These are phyloP conservation scores for Aspergillus haitiensis DNA, from an alignment of 495 filamentous ascomycete genomes.

Conservation along the genomic window DNA sequence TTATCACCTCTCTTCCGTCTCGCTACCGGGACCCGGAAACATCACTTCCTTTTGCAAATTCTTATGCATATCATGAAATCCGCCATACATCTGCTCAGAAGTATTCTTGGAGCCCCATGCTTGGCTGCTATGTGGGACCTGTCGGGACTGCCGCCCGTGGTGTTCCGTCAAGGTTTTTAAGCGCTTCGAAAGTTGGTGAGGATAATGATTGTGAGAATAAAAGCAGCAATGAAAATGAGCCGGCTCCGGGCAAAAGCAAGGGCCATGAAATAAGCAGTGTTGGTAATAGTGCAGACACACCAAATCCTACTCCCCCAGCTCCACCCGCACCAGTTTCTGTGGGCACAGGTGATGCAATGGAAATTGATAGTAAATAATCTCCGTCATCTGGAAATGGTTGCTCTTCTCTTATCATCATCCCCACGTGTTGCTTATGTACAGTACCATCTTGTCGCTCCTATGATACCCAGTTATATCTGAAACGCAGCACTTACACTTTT, in stretches of 20 bases:
- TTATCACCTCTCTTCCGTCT: slow-evolving; percentile 77
- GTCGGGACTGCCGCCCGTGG: slow-evolving; percentile 60
- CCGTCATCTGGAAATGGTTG: neutral
- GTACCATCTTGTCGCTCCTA: slow-evolving; percentile 6
- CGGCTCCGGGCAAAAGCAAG: slow-evolving; percentile 10
- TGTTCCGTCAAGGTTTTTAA: slow-evolving; percentile 67
- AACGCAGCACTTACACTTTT: neutral
- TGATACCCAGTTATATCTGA: neutral
- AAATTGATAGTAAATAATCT: slow-evolving; percentile 21
- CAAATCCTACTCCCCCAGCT: slow-evolving; percentile 11
- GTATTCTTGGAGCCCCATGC: slow-evolving; percentile 71
- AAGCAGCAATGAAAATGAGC: slow-evolving; percentile 7
- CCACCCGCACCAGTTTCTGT: slow-evolving; percentile 14
- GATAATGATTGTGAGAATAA: slow-evolving; percentile 20
- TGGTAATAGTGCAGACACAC: slow-evolving; percentile 6
- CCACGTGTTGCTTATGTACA: slow-evolving; percentile 17
- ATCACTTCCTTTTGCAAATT: slow-evolving; percentile 70
- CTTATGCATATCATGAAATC: slow-evolving; percentile 72
- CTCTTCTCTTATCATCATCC: neutral
- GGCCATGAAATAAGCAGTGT: slow-evolving; percentile 17
- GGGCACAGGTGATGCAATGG: slow-evolving; percentile 28
- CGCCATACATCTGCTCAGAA: slow-evolving; percentile 55
- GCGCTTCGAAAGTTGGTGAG: slow-evolving; percentile 23
- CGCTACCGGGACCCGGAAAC: slow-evolving; percentile 76
- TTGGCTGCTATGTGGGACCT: slow-evolving; percentile 73